Percentiles rank a stretch among this genome's conserved stretches.
Conservation (phyloP, 495 filamentous ascomycete species). For the Tuber microsphaerosporum region DNA sequence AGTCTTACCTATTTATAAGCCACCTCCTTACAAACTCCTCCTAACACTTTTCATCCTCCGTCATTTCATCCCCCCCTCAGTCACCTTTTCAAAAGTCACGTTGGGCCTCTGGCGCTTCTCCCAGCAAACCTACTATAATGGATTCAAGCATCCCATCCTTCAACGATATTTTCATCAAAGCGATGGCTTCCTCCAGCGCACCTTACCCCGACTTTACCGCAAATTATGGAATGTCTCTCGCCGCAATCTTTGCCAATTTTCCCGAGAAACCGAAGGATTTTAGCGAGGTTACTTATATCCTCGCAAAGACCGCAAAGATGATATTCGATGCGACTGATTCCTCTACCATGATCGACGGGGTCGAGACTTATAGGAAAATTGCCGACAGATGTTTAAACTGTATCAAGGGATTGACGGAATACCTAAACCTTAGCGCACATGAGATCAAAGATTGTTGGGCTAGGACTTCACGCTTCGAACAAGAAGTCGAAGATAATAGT, state of each 20-base stretch:
- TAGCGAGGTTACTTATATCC: not conserved
- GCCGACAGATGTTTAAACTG: not conserved
- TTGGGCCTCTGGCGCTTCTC: not conserved
- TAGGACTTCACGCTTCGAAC: not conserved
- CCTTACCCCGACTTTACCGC: constrained; percentile 1
- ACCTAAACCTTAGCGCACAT: not conserved
- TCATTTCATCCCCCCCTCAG: not conserved
- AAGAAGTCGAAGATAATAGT: not conserved
- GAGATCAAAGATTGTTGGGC: constrained; percentile 1
- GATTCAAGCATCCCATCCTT: not conserved
- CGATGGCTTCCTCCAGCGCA: not conserved
- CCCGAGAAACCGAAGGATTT: not conserved
- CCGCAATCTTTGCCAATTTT: not conserved
- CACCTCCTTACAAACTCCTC: not conserved
- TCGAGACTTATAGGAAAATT: not conserved
- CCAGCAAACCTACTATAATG: not conserved
- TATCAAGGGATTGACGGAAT: not conserved
- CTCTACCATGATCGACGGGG: not conserved
- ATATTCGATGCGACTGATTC: not conserved
- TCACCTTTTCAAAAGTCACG: not conserved
- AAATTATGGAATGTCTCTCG: not conserved
- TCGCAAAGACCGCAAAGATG: not conserved
- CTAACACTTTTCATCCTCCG: not conserved
- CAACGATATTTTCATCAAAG: not conserved
- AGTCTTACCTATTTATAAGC: not conserved